Percentiles rank a stretch among this genome's conserved stretches.
Conservation (phyloP, 805 yeast genomes). For the Maudiozyma serrabonitensis region DNA sequence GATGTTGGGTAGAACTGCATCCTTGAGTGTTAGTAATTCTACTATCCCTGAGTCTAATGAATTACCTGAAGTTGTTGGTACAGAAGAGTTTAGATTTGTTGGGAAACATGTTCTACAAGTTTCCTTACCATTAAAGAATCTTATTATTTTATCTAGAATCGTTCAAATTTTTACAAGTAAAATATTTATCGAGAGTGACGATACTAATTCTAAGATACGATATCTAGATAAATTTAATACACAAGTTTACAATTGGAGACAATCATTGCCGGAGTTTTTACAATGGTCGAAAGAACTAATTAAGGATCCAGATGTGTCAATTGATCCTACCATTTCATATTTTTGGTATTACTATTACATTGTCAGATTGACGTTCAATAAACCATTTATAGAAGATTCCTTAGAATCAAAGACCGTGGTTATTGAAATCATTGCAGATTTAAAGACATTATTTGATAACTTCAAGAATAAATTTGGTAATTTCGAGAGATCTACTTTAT, state of each 20-base stretch:
- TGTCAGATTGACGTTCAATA: constrained; percentile 46
- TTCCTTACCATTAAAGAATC: constrained; percentile 33
- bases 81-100: constrained; percentile 44
- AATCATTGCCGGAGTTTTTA: constrained; percentile 38
- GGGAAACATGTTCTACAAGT: constrained; percentile 26
- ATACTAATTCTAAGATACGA: constrained; percentile 30
- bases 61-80: constrained; percentile 52
- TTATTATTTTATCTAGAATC: constrained; percentile 34
- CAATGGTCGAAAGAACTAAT: constrained; percentile 40
- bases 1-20: constrained; percentile 49
- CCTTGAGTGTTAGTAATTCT: constrained; percentile 46
- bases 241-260: constrained; percentile 44
- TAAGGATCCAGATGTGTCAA: constrained; percentile 32
- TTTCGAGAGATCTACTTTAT: constrained; percentile 20
- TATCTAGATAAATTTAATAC: constrained; percentile 36
- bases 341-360: constrained; percentile 51
- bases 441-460: constrained; percentile 21
- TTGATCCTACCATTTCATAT: constrained; percentile 44
- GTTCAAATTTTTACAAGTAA: constrained; percentile 29
- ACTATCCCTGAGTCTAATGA: constrained; percentile 51
- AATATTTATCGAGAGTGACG: constrained; percentile 27
- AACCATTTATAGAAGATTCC: constrained; percentile 45
- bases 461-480: constrained; percentile 19
- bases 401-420: constrained; percentile 22
- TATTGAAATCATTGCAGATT: constrained; percentile 22